Evolutionary conservation across 2,329 filamentous ascomycete genomes (phyloP).

Genomic region (Dothidotthia symphoricarpi): DNA sequence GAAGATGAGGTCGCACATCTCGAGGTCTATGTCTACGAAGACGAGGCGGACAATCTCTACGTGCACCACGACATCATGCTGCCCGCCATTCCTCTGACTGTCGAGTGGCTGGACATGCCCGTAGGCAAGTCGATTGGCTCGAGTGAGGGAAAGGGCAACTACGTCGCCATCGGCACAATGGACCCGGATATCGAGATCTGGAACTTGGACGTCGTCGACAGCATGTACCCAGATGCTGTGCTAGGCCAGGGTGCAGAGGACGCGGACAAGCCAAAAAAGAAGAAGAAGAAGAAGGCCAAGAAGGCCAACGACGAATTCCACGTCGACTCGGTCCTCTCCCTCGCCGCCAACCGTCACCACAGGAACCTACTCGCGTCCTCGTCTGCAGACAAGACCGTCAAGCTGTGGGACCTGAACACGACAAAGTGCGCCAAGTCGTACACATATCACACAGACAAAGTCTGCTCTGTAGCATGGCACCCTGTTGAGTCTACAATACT

Average conservation of each 20-base stretch:
- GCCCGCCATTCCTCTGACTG: slow-evolving; percentile 88
- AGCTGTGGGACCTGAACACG: slow-evolving; percentile 95
- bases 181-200: slow-evolving; percentile 98
- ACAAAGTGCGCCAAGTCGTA: slow-evolving; percentile 94
- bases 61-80: slow-evolving; percentile 99
- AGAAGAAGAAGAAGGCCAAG: slow-evolving; percentile 86
- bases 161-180: slow-evolving; percentile 93
- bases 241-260: slow-evolving; percentile 66
- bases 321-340: slow-evolving; percentile 86
- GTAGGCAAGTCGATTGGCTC: slow-evolving; percentile 61
- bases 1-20: slow-evolving; percentile 96
- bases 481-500: slow-evolving; percentile 81
- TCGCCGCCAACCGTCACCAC: slow-evolving; percentile 90
- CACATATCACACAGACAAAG: slow-evolving; percentile 93
- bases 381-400: slow-evolving; percentile 94
- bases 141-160: slow-evolving; percentile 74
- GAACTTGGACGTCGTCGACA: slow-evolving; percentile 93
- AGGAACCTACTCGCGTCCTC: slow-evolving; percentile 91
- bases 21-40: slow-evolving; percentile 97
- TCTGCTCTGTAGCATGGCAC: slow-evolving; percentile 95
- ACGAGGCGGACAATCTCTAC: slow-evolving; percentile 91
- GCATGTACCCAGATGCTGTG: slow-evolving; percentile 97
- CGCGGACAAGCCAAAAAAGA: slow-evolving; percentile 59
- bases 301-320: slow-evolving; percentile 91
- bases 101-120: slow-evolving; percentile 95